These are phyloP conservation scores for Acanthamoeba triangularis DNA, from an alignment of 208 protist species.

Conservation along the genomic window DNA sequence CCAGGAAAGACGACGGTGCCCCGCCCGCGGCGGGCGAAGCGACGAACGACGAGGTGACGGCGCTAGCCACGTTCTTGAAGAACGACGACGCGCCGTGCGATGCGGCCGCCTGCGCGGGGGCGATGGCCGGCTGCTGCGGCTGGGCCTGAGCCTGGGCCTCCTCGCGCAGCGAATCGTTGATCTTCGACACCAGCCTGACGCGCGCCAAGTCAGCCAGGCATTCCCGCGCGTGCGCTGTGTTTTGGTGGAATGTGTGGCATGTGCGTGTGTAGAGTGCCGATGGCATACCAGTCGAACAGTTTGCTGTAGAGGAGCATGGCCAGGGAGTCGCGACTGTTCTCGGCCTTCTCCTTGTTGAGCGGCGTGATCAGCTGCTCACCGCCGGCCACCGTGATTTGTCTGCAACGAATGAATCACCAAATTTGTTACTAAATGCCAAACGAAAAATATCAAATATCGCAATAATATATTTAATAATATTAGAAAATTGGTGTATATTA, in stretches of 20 bases:
- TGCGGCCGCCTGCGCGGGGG: background rate
- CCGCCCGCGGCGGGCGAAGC: background rate
- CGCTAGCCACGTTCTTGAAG: conserved; percentile 18
- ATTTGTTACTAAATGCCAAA: background rate
- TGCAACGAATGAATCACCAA: background rate
- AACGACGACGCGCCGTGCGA: background rate
- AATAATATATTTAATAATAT: too few species aligned
- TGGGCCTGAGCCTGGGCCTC: conserved; percentile 86
- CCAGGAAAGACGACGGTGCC: background rate
- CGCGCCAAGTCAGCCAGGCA: conserved; percentile 94
- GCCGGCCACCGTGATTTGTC: background rate
- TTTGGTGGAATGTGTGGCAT: conserved; percentile 94
- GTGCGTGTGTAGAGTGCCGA: conserved; percentile 77
- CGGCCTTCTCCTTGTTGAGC: conserved; percentile 85
- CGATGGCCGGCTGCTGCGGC: conserved; percentile 89
- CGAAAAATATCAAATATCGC: background rate
- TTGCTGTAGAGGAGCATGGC: conserved; percentile 90
- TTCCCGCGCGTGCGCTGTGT: background rate
- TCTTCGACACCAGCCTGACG: conserved; percentile 92
- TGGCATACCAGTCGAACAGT: conserved; percentile 92
- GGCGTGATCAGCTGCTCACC: conserved; percentile 75
- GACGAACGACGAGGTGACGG: conserved; percentile 14
- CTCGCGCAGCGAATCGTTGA: conserved; percentile 91
- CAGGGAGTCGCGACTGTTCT: conserved; percentile 88
- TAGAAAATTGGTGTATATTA: too few species aligned